Evolutionary conservation across 192 early-diverging fungal genomes (phyloP).

Genomic region (Backusella australiensis): DNA sequence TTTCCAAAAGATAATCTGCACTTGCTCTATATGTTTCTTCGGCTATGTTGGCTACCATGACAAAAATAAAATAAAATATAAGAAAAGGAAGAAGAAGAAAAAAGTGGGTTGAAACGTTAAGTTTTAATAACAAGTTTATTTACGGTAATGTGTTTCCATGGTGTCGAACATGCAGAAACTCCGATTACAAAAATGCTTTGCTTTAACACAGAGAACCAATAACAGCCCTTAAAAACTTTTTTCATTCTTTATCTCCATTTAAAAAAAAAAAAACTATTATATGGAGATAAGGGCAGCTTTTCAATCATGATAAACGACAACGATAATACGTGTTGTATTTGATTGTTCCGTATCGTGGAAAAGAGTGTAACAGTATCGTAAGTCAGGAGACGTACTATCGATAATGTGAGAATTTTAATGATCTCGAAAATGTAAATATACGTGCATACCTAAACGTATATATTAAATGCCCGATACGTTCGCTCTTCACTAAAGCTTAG

Average conservation of each 20-base stretch:
- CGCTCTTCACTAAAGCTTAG: neutral
- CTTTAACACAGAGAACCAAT: neutral
- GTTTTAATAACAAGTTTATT: neutral
- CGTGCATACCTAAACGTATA: too few relatives aligned
- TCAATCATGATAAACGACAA: neutral
- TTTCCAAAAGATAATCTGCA: neutral
- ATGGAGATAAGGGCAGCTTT: neutral
- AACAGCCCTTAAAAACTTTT: neutral
- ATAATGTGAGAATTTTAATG: neutral
- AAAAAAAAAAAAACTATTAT: neutral
- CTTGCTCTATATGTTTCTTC: constrained; percentile 12
- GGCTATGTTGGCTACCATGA: neutral
- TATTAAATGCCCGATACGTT: neutral
- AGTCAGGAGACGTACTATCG: neutral
- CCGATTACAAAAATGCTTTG: neutral
- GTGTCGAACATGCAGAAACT: neutral
- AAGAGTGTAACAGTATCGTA: neutral
- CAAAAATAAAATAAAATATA: neutral
- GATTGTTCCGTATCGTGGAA: neutral
- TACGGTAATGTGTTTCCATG: neutral
- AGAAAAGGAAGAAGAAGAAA: neutral
- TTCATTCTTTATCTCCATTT: neutral
- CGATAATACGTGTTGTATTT: neutral
- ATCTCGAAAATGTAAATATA: neutral
- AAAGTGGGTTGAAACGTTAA: neutral